phyloP scores from a whole-genome alignment of 2,329 filamentous ascomycete genomes.

The Hyphodiscus sp. region DNA sequence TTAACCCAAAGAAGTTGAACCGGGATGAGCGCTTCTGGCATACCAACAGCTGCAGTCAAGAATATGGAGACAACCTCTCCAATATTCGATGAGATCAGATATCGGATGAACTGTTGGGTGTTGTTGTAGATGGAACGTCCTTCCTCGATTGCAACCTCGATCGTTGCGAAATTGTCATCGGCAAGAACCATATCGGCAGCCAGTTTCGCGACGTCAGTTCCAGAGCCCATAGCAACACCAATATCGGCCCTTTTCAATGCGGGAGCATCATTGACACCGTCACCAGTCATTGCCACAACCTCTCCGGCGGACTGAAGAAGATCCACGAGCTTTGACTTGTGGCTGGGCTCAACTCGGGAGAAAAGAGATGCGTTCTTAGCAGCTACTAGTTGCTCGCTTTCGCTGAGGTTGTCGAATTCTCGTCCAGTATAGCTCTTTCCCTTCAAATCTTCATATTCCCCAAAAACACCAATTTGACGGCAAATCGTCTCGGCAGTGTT shows the following conservation, averaged over 20 bases:
- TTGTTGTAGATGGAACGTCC: constrained; percentile 99
- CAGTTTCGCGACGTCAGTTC: constrained; percentile 93
- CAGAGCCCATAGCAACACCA: constrained; percentile 96
- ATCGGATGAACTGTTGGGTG: constrained; percentile 98
- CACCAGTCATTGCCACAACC: constrained; percentile 98
- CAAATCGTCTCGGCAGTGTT: constrained; percentile 98
- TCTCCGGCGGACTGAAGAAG: constrained; percentile 88
- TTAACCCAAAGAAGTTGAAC: constrained; percentile 99
- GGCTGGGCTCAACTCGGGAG: constrained; percentile 88
- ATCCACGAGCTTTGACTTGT: constrained; percentile 98
- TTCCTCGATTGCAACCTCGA: constrained; percentile 92
- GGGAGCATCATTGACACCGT: constrained; percentile 96
- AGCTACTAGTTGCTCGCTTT: constrained; percentile 73
- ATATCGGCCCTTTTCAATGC: constrained; percentile 98
- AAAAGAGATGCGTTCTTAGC: constrained; percentile 85
- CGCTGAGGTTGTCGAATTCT: constrained; percentile 81
- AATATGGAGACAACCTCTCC: constrained; percentile 99
- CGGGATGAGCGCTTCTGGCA: constrained; percentile 95
- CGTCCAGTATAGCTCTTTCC: constrained; percentile 95
- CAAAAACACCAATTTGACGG: constrained; percentile 93
- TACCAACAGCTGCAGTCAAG: constrained; percentile 88
- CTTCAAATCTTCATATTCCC: constrained; percentile 68
- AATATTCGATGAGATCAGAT: constrained; percentile 98
- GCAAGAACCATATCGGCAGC: constrained; percentile 98
- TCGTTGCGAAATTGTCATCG: constrained; percentile 98